Percentiles rank a stretch among this genome's conserved stretches.
Evolutionary conservation across 2,329 filamentous ascomycete genomes (phyloP).

Genomic region (Aspergillus phoenicis): DNA sequence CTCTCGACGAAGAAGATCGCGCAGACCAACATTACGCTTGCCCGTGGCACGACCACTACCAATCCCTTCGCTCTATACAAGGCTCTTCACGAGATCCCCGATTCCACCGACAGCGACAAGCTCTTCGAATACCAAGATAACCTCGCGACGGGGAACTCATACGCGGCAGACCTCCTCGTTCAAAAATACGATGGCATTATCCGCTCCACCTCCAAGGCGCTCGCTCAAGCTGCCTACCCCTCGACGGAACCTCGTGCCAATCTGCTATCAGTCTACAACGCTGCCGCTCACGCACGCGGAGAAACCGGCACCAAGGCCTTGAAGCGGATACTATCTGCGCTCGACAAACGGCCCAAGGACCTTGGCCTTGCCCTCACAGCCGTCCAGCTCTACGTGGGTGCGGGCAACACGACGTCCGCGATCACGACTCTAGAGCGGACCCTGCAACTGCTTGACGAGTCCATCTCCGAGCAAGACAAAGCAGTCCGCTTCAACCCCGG

Average conservation of each 20-base stretch:
- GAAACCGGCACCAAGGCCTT: constrained; percentile 68
- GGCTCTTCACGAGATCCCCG: constrained; percentile 54
- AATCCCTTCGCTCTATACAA: constrained; percentile 64
- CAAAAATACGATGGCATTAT: constrained; percentile 63
- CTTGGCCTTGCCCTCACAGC: constrained; percentile 78
- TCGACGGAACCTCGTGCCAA: constrained; percentile 56
- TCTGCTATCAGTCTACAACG: constrained; percentile 65
- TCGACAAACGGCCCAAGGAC: constrained; percentile 76
- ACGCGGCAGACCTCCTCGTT: constrained; percentile 61
- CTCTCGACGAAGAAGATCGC: constrained; percentile 61
- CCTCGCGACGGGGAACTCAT: constrained; percentile 56
- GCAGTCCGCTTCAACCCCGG: constrained; percentile 82
- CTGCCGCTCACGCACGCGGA: constrained; percentile 67
- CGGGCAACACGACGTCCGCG: constrained; percentile 72
- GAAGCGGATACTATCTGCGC: constrained; percentile 67
- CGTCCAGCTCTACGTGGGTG: constrained; percentile 76
- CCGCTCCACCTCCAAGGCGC: constrained; percentile 54
- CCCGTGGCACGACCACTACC: constrained; percentile 42
- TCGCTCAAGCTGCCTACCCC: constrained; percentile 52
- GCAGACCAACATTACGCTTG: constrained; percentile 60
- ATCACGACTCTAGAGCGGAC: constrained; percentile 75
- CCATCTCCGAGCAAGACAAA: constrained; percentile 57
- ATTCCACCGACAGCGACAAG: constrained; percentile 53
- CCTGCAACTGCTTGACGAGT: constrained; percentile 69
- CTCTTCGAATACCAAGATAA: constrained; percentile 62